These are phyloP conservation scores for Olyra latifolia DNA, from an alignment of 176 grass and related monocot species.

Conservation along the genomic window DNA sequence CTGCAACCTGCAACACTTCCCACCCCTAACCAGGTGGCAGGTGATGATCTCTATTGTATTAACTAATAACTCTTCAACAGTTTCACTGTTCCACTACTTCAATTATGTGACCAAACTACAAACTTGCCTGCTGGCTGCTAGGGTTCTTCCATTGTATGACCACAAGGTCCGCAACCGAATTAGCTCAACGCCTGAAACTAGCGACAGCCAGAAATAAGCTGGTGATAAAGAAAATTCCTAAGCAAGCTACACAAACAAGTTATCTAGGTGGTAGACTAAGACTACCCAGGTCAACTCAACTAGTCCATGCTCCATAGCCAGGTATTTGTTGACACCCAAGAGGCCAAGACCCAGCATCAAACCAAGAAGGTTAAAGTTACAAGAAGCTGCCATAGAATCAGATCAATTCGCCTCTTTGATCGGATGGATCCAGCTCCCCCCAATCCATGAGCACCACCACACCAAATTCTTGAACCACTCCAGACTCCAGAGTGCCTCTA, in stretches of 20 bases:
- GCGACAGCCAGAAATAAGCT: neutral
- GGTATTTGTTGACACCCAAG: conserved; percentile 1
- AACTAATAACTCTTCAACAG: neutral
- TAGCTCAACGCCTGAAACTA: neutral
- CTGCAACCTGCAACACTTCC: neutral
- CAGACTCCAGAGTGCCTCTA: neutral
- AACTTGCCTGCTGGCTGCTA: neutral
- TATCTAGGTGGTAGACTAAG: neutral
- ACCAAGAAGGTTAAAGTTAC: neutral
- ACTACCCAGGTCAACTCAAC: neutral
- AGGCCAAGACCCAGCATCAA: neutral
- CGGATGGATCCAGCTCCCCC: neutral
- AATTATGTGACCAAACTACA: neutral
- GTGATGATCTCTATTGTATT: neutral
- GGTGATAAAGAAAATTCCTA: neutral
- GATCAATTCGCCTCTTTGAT: neutral
- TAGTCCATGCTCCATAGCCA: conserved; percentile 12
- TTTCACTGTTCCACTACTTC: neutral
- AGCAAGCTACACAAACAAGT: neutral
- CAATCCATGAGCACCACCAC: neutral
- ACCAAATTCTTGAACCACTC: neutral
- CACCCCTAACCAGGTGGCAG: neutral
- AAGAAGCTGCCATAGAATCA: neutral
- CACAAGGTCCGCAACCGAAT: neutral
- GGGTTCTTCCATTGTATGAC: neutral